phyloP scores from a whole-genome alignment of 2,329 filamentous ascomycete genomes.

The Dothideomycetes sp. region DNA sequence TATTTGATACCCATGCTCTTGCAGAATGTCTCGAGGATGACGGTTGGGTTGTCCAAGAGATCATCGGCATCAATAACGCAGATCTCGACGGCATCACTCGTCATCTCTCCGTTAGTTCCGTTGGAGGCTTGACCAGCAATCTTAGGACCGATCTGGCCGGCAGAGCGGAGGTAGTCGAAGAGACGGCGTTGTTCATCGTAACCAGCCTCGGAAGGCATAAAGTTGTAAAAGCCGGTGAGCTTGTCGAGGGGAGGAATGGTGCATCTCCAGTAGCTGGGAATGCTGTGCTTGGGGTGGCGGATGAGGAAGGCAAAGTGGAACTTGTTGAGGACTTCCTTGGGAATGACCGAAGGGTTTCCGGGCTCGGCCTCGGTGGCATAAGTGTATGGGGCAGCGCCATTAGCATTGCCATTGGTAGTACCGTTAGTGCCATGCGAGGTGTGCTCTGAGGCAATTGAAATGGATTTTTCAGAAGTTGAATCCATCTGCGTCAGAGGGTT shows the following conservation, averaged over 20 bases:
- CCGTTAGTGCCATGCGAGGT: conserved; percentile 24
- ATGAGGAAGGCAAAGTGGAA: conserved; percentile 97
- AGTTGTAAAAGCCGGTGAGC: conserved; percentile 76
- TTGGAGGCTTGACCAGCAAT: conserved; percentile 38
- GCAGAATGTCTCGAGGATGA: conserved; percentile 71
- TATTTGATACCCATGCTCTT: conserved; percentile 71
- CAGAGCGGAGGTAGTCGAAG: conserved; percentile 71
- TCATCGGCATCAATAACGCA: conserved; percentile 92
- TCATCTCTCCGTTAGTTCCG: conserved; percentile 19
- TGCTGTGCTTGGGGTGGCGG: conserved; percentile 82
- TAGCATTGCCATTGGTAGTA: conserved; percentile 19
- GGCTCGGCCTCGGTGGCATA: conserved; percentile 52
- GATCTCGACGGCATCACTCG: conserved; percentile 46
- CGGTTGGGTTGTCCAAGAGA: conserved; percentile 73
- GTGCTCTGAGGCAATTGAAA: conserved; percentile 9
- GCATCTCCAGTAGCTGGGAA: conserved; percentile 92
- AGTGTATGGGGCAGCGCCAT: conserved; percentile 42
- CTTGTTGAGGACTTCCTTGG: conserved; percentile 59
- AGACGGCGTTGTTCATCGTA: conserved; percentile 79
- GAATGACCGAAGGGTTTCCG: conserved; percentile 78
- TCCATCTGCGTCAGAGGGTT: conserved; percentile 6
- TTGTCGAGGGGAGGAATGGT: conserved; percentile 77
- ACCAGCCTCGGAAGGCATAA: conserved; percentile 80
- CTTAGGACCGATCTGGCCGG: conserved; percentile 61
- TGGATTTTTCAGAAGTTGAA: conserved; percentile 17